Evolutionary conservation across 2,329 filamentous ascomycete species (phyloP).

Genomic region (Neonectria sp.): DNA sequence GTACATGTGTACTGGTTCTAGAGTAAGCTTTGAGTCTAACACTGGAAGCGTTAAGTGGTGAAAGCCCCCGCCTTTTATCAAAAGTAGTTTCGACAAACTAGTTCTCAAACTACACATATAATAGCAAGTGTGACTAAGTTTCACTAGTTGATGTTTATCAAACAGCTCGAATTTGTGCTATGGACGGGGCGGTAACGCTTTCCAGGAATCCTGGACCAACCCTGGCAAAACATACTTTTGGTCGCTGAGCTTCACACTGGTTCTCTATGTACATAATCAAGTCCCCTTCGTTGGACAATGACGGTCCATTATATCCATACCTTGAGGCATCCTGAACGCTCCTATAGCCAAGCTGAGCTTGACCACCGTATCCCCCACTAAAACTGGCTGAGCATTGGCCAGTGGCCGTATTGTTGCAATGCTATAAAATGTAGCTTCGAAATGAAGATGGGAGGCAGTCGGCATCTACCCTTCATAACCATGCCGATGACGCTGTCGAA

Average conservation of each 20-base stretch:
- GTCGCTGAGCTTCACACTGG: slow-evolving; percentile 30
- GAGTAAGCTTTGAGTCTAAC: not conserved
- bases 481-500: slow-evolving; percentile 40
- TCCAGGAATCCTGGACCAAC: slow-evolving; percentile 1
- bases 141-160: not conserved
- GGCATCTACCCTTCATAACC: slow-evolving; percentile 38
- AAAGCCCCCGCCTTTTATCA: not conserved
- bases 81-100: not conserved
- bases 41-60: not conserved
- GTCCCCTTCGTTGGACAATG: slow-evolving; percentile 29
- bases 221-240: slow-evolving; percentile 24
- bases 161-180: slow-evolving; percentile 6
- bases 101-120: not conserved
- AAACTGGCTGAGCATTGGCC: slow-evolving; percentile 17
- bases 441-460: slow-evolving; percentile 39
- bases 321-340: slow-evolving; percentile 25
- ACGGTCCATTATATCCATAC: slow-evolving; percentile 46
- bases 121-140: not conserved
- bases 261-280: slow-evolving; percentile 45
- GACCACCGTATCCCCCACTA: slow-evolving; percentile 13
- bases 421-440: slow-evolving; percentile 37
- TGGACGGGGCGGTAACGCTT: slow-evolving; percentile 4
- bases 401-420: slow-evolving; percentile 37
- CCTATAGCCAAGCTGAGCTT: slow-evolving; percentile 18
- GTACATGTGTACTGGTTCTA: not conserved